Evolutionary conservation across 23 red algal genomes (phyloP), one percentile per base, ranked within the genome.

Genomic region (Porphyridium purpureum): DNA sequence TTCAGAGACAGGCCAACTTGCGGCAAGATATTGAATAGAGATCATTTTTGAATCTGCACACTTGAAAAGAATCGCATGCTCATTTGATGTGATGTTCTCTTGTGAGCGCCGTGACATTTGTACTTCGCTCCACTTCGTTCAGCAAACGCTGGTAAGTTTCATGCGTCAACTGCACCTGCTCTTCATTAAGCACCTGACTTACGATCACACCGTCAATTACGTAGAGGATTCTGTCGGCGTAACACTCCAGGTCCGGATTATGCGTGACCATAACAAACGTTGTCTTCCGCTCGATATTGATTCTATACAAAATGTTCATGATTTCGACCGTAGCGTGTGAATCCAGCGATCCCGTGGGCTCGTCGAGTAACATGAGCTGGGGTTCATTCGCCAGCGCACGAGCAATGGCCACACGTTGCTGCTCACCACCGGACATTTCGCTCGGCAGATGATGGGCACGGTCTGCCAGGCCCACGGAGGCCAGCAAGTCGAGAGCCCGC

Each of bases 381-480:
- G 71, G 71, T 15, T 33, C 9, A 15, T 52, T 57, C 14, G 64
- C 31, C 5, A 77, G 35, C 3, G 71, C 58, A n/a, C 31, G 40
- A 4, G 71, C 63, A 29, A 68, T 52, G 7, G 63, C 63, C 3
- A 68, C 63, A 23, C 63, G 48, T 29, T 68, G 63, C 63, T 68
- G 32, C 5, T 62, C 63, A 33, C 63, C 47, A 15, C 50, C 47
- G 63, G 17, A 24, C 63, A 68, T 29, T 20, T 68, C 48, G 7
- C 44, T 55, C 6, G 47, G 11, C 6, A 55, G 3, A 19, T 15
- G 47, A 15, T 33, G 6, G 19, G 24, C 15, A n/a, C 17, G 15
- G n/a, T 56, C 63, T 9, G 24, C 63, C 33, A 64, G 0, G 5
- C 59, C 59, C 20, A 64, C 24, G 26, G n/a, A 4, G 29, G 29